Conservation (phyloP, 169 alveolate genomes). For the Amoebophrya sp. region DNA sequence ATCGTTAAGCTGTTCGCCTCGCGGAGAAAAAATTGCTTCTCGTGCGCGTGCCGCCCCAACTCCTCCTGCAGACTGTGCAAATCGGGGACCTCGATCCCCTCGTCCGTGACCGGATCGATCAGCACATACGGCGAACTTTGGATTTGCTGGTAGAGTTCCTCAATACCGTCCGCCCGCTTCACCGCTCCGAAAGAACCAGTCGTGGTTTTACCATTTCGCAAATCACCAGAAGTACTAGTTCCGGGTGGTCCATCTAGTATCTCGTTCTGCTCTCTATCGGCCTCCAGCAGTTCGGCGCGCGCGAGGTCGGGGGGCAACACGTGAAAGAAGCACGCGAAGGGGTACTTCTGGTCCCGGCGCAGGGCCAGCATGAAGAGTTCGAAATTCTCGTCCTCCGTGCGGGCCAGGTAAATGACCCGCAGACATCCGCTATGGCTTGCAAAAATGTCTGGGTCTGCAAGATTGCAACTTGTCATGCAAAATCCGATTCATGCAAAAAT, state of each 20-base stretch:
- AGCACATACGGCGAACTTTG: background rate
- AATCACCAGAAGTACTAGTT: no score
- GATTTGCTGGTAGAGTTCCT: background rate
- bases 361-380: background rate
- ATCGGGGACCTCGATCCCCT: background rate
- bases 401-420: background rate
- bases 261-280: no score
- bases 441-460: no score
- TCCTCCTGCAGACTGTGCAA: background rate
- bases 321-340: background rate
- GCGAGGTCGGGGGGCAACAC: no score
- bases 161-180: background rate
- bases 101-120: background rate
- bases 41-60: background rate
- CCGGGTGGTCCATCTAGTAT: no score
- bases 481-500: no score
- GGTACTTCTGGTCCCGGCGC: background rate
- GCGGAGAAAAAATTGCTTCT: background rate
- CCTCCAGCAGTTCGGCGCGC: no score
- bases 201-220: no score
- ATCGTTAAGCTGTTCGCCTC: background rate
- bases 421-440: no score
- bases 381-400: background rate
- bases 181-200: no score
- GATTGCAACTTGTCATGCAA: no score